Conservation (phyloP, 495 filamentous ascomycete genomes). For the Aspergillus nidulans region DNA sequence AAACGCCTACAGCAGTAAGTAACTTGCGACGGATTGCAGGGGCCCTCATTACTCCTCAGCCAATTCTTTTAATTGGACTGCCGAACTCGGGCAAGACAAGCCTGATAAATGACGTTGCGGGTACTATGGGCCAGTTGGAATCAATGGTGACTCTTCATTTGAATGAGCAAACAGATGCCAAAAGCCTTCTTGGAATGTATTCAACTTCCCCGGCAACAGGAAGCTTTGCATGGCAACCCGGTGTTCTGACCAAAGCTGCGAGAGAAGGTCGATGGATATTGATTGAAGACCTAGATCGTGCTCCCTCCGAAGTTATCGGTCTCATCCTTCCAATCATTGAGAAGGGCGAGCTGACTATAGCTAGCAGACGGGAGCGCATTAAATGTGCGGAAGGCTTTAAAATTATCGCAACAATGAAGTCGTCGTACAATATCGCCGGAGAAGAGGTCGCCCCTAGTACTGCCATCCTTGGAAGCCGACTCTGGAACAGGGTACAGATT, state of each 20-base stretch:
- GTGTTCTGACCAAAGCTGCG: slow-evolving; percentile 89
- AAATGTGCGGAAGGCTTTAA: slow-evolving; percentile 78
- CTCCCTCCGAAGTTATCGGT: slow-evolving; percentile 91
- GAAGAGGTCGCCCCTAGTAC: slow-evolving; percentile 52
- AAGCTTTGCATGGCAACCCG: slow-evolving; percentile 88
- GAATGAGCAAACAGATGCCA: slow-evolving; percentile 96
- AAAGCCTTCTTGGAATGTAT: slow-evolving; percentile 90
- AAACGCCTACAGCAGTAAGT: slow-evolving; percentile 62
- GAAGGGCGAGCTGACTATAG: slow-evolving; percentile 77
- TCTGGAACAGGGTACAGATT: slow-evolving; percentile 75
- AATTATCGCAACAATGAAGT: slow-evolving; percentile 87
- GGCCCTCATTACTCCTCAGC: slow-evolving; percentile 58
- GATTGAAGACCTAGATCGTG: slow-evolving; percentile 94
- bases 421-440: slow-evolving; percentile 64
- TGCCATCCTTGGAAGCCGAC: slow-evolving; percentile 68
- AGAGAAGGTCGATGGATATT: slow-evolving; percentile 92
- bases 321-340: slow-evolving; percentile 88
- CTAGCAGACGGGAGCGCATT: slow-evolving; percentile 78
- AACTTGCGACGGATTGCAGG: slow-evolving; percentile 67
- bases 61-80: slow-evolving; percentile 76
- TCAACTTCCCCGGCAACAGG: slow-evolving; percentile 78
- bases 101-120: slow-evolving; percentile 76
- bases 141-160: slow-evolving; percentile 88
- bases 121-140: slow-evolving; percentile 63
- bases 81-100: slow-evolving; percentile 89